phyloP scores from a whole-genome alignment of 1,284 basidiomycete species.

The Apiotrichum veenhuisii region DNA sequence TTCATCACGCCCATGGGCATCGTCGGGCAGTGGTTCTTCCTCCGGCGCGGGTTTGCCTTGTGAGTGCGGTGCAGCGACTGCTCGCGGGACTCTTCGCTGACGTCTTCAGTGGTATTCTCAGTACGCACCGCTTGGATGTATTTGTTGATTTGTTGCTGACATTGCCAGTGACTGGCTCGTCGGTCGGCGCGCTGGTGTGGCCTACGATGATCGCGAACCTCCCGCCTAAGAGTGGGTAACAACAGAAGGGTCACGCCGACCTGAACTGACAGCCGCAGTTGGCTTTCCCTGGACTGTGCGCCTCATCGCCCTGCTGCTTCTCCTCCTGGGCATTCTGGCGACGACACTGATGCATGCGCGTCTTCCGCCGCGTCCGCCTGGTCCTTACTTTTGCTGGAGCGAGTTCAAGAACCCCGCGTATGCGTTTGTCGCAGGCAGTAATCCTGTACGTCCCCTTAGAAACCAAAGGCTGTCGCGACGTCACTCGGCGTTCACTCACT shows the following conservation, averaged over 20 bases:
- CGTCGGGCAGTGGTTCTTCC: slow-evolving; percentile 36
- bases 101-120: slow-evolving; percentile 20
- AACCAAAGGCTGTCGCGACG: too few relatives aligned
- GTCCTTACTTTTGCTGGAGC: slow-evolving; percentile 24
- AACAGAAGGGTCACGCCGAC: neutral
- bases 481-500: too few relatives aligned
- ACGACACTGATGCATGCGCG: slow-evolving; percentile 29
- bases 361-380: slow-evolving; percentile 18
- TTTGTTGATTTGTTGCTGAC: neutral
- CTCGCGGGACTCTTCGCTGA: neutral
- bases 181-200: slow-evolving; percentile 33
- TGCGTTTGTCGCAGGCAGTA: slow-evolving; percentile 12
- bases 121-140: neutral
- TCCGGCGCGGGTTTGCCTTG: slow-evolving; percentile 32
- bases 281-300: slow-evolving; percentile 36
- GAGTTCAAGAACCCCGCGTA: slow-evolving; percentile 29
- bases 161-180: slow-evolving; percentile 22
- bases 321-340: slow-evolving; percentile 14
- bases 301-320: slow-evolving; percentile 26
- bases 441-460: neutral
- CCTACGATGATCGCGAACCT: slow-evolving; percentile 33
- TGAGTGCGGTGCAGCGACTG: slow-evolving; percentile 9
- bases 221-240: slow-evolving; percentile 25
- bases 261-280: slow-evolving; percentile 12
- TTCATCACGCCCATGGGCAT: slow-evolving; percentile 34